Percentiles rank a stretch among this genome's conserved stretches.
phyloP scores from a whole-genome alignment of 2,329 filamentous ascomycete genomes.

The Ophiostoma quercus region DNA sequence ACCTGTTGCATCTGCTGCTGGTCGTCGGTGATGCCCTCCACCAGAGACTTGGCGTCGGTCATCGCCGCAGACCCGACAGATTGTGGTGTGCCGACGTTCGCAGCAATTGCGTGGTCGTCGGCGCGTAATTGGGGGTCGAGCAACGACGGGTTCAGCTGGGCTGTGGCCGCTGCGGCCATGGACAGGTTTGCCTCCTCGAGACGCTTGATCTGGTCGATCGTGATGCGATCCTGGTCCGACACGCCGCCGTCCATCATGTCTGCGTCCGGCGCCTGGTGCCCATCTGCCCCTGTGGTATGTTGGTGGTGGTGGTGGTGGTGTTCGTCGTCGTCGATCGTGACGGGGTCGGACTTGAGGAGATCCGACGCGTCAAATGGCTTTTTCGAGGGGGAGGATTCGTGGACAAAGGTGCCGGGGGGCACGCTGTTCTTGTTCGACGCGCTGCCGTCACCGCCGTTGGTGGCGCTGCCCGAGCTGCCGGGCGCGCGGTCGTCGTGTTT shows the following conservation, averaged over 20 bases:
- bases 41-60: constrained; percentile 10
- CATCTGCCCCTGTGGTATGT: not conserved
- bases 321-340: not conserved
- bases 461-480: constrained; percentile 39
- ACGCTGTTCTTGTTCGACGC: not conserved
- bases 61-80: constrained; percentile 21
- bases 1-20: not conserved
- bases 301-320: constrained; percentile 1
- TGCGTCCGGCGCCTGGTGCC: not conserved
- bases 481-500: constrained; percentile 51
- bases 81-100: constrained; percentile 5
- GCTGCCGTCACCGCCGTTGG: constrained; percentile 32
- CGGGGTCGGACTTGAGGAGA: constrained; percentile 21
- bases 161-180: constrained; percentile 53
- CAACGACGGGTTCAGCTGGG: constrained; percentile 50
- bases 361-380: constrained; percentile 20
- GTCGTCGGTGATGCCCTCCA: constrained; percentile 16
- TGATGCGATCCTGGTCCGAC: constrained; percentile 24
- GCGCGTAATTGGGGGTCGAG: constrained; percentile 44
- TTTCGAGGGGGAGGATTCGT: constrained; percentile 5
- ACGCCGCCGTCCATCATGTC: constrained; percentile 16
- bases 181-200: constrained; percentile 49
- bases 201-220: constrained; percentile 45
- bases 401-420: constrained; percentile 6
- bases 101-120: constrained; percentile 27